Evolutionary conservation across 1,284 basidiomycete genomes (phyloP).

Genomic region (Apiotrichum gracile): DNA sequence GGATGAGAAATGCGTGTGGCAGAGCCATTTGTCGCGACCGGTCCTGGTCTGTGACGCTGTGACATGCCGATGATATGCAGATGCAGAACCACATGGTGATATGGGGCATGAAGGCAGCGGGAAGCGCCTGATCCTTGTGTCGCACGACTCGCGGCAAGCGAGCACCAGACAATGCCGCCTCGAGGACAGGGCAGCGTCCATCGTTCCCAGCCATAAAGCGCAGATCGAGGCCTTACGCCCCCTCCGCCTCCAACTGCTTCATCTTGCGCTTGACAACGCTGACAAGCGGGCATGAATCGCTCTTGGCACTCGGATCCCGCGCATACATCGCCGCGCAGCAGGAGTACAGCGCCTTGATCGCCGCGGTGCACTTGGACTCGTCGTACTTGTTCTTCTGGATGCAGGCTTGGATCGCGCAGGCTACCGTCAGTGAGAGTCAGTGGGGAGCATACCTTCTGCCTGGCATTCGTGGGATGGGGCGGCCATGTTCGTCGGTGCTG

Average conservation of each 20-base stretch:
- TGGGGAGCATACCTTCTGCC: not conserved
- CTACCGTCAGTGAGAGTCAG: conserved; percentile 13
- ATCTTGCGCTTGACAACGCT: conserved; percentile 32
- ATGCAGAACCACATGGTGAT: too few relatives aligned
- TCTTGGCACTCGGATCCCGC: conserved; percentile 15
- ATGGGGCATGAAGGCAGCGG: too few relatives aligned
- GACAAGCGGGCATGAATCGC: conserved; percentile 31
- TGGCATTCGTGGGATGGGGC: conserved; percentile 1
- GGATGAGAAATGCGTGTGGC: too few relatives aligned
- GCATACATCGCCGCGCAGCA: conserved; percentile 42
- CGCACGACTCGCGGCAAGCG: too few relatives aligned
- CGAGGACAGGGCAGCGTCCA: too few relatives aligned
- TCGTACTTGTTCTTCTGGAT: conserved; percentile 33
- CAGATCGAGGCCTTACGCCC: too few relatives aligned
- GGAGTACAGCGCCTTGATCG: conserved; percentile 31
- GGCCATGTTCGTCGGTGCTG: not conserved
- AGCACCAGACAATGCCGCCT: too few relatives aligned
- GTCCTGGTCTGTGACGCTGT: too few relatives aligned
- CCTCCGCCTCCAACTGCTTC: conserved; percentile 25
- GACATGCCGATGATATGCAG: too few relatives aligned
- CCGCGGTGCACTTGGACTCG: conserved; percentile 32
- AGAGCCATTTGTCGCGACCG: too few relatives aligned
- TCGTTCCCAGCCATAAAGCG: too few relatives aligned
- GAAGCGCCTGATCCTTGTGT: too few relatives aligned
- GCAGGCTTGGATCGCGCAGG: conserved; percentile 43